A percentile compares a stretch with the other conserved stretches of the same genome.
phyloP scores from a whole-genome alignment of 1,284 basidiomycete species.

The Sanghuangporus sanghuang region DNA sequence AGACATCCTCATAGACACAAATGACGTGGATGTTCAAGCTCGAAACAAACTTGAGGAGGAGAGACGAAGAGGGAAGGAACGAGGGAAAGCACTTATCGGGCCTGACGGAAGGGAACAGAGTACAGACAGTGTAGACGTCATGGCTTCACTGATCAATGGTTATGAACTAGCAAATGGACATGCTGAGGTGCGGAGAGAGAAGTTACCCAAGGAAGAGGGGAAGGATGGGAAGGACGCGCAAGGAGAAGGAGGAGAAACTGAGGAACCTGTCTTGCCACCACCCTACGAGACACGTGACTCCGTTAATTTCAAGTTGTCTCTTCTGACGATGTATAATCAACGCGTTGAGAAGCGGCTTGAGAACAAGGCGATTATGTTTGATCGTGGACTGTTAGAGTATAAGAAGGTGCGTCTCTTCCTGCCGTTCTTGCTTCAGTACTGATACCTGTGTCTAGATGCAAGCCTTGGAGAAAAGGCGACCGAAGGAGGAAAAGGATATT shows the following conservation, averaged over 20 bases:
- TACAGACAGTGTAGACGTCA: slow-evolving; percentile 17
- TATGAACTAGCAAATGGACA: slow-evolving; percentile 15
- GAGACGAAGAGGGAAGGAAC: slow-evolving; percentile 43
- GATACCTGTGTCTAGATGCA: slow-evolving; percentile 56
- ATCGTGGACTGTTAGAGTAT: slow-evolving; percentile 88
- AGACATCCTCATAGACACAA: slow-evolving; percentile 69
- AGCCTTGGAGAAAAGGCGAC: slow-evolving; percentile 85
- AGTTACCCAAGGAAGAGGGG: slow-evolving; percentile 38
- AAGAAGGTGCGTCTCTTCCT: slow-evolving; percentile 66
- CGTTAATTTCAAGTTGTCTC: slow-evolving; percentile 83
- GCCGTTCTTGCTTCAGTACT: not conserved
- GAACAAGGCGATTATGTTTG: slow-evolving; percentile 89
- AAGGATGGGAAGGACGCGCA: slow-evolving; percentile 46
- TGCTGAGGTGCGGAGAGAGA: slow-evolving; percentile 22
- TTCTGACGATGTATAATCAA: slow-evolving; percentile 92
- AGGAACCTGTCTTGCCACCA: slow-evolving; percentile 64
- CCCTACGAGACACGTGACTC: slow-evolving; percentile 86
- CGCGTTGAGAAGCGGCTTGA: slow-evolving; percentile 86
- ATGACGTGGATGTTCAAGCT: slow-evolving; percentile 64
- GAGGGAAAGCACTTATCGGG: slow-evolving; percentile 23
- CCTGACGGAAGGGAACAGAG: slow-evolving; percentile 18
- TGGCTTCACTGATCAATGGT: slow-evolving; percentile 19
- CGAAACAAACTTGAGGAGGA: slow-evolving; percentile 68
- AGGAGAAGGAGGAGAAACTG: slow-evolving; percentile 43
- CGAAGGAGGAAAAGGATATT: slow-evolving; percentile 90